Conservation (phyloP, 371 early-diverging fungal species). For the Phascolomyces articulosus region DNA sequence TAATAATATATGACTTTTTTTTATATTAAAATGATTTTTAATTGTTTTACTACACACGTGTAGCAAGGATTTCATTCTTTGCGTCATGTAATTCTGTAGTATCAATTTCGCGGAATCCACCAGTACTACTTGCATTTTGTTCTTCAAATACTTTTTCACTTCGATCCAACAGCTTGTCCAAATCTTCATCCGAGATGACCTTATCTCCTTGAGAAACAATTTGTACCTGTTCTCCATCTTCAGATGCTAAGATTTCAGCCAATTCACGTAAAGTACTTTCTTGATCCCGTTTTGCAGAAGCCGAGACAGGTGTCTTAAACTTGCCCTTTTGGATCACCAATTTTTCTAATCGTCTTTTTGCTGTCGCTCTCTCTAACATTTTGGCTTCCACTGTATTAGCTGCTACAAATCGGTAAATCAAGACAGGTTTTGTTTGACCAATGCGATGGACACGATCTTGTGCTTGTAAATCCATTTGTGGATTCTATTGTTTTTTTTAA, state of each 20-base stretch:
- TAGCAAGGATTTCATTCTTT: conserved; percentile 50
- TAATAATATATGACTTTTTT: no score
- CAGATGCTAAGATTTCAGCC: conserved; percentile 72
- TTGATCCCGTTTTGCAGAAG: conserved; percentile 22
- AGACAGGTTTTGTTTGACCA: conserved; percentile 92
- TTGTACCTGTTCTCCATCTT: conserved; percentile 69
- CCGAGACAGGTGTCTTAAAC: conserved; percentile 60
- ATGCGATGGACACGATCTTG: conserved; percentile 97
- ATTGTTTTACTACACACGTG: conserved; percentile 18
- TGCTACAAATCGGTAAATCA: conserved; percentile 87
- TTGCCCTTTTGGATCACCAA: conserved; percentile 83
- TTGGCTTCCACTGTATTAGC: conserved; percentile 87
- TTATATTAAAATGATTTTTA: no score
- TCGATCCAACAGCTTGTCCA: conserved; percentile 72
- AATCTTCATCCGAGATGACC: conserved; percentile 71
- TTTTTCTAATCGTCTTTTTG: conserved; percentile 91
- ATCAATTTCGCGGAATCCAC: conserved; percentile 50
- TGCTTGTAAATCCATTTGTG: conserved; percentile 97
- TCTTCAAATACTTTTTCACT: conserved; percentile 60
- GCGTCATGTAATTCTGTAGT: conserved; percentile 37
- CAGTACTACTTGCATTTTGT: conserved; percentile 28
- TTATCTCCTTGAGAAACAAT: conserved; percentile 66
- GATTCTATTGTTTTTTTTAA: conserved; percentile 66
- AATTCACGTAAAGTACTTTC: conserved; percentile 62
- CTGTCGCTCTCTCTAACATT: conserved; percentile 76